Evolutionary conservation across 768 basidiomycete species (phyloP), one percentile per base, ranked within the genome.

Genomic region (Cubamyces lactineus): DNA sequence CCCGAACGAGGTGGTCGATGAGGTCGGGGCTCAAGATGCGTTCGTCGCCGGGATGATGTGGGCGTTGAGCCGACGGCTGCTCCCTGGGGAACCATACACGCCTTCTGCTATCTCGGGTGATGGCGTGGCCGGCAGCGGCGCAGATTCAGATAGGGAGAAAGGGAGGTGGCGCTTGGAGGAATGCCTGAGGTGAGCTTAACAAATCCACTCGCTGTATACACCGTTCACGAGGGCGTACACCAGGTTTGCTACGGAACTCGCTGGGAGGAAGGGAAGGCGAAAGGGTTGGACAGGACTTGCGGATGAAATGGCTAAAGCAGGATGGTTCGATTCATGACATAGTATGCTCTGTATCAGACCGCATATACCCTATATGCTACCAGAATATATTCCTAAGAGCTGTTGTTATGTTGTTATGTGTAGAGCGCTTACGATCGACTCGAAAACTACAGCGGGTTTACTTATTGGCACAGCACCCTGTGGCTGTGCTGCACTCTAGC

Each of bases 41-140:
- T 92, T 92, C 66, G 83, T 92, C n/a, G 87, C 89, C 0, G 92
- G 91, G 8, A 93, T 94, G 91, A 89, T 94, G 57, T 94, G 85
- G 72, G 85, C 91, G 0, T 71, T 94, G 66, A 92, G 87, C 57
- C 77, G 91, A 66, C 80, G 85, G 47, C 75, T 92, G 54, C 75
- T 87, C 49, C 92, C 92, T 34, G 91, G 92, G 0, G 74, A 82
- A 9, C 92, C 90, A n/a, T 94, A 90, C 72, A 86, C 85, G 9
- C 89, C 71, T 12, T 61, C 66, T 0, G 67, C 69, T 38, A 65
- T 53, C 19, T 40, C 54, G 17, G 47, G 54, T 15, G 66, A 47
- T 19, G 55, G 64, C 21, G 43, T 57, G 24, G 41, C 87, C 21
- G 54, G 30, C 16, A 46, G 41, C 8, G 63, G 49, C 28, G 69